Percentiles rank a stretch among this genome's conserved stretches.
phyloP scores from a whole-genome alignment of 257 asterid species.

The Mentha longifolia region DNA sequence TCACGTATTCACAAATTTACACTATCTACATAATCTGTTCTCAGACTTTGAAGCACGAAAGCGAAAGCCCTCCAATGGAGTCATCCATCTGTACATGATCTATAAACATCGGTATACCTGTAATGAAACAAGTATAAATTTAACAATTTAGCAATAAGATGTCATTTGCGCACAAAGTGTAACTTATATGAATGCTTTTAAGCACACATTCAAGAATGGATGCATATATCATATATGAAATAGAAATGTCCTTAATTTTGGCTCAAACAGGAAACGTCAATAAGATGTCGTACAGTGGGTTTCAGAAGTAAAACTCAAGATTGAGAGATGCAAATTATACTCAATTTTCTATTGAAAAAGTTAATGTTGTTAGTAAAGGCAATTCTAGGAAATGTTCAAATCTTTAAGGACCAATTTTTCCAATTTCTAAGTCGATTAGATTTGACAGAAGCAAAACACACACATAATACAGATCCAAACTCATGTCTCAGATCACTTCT shows the following conservation, averaged over 20 bases:
- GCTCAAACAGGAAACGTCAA: too few relatives aligned
- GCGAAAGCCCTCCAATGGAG: conserved; percentile 22
- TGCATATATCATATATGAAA: background rate
- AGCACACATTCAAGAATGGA: background rate
- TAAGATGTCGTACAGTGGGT: too few relatives aligned
- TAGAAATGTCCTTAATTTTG: too few relatives aligned
- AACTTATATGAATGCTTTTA: background rate
- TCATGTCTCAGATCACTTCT: background rate
- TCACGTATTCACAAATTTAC: conserved; percentile 39
- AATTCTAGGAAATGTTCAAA: too few relatives aligned
- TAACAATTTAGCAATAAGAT: conserved; percentile 6
- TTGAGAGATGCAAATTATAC: too few relatives aligned
- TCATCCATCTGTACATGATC: conserved; percentile 44
- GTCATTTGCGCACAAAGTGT: background rate
- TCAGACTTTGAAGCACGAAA: conserved; percentile 32
- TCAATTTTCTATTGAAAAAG: too few relatives aligned
- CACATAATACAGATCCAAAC: background rate
- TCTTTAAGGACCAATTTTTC: too few relatives aligned
- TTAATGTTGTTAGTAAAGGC: too few relatives aligned
- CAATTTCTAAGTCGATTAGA: background rate
- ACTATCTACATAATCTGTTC: conserved; percentile 47
- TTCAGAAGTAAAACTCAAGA: too few relatives aligned
- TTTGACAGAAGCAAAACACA: conserved; percentile 20
- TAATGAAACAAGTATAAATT: conserved; percentile 23
- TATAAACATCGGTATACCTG: conserved; percentile 56